Conservation (phyloP, 1,139 yeast species). For the Suhomyces yuchorum region DNA sequence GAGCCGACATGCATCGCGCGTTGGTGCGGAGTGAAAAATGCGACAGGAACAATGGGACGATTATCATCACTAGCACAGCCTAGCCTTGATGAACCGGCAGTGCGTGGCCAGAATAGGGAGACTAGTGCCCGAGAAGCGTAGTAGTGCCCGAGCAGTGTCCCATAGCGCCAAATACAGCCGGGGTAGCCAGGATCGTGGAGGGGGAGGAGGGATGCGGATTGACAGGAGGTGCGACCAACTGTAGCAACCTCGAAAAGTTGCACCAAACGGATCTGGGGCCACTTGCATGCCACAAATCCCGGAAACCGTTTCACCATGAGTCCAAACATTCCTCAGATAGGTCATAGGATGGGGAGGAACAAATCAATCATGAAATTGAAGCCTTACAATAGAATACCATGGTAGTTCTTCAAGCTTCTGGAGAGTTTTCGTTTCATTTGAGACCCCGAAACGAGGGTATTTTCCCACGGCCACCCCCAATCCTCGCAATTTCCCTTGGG, state of each 20-base stretch:
- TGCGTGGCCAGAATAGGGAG: neutral
- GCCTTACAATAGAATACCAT: neutral
- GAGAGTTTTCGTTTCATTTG: neutral
- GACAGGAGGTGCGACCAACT: too few relatives aligned
- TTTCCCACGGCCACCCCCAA: neutral
- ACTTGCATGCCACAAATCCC: too few relatives aligned
- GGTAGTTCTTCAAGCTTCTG: neutral
- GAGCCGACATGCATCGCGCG: neutral
- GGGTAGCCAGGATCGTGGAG: too few relatives aligned
- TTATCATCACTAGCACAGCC: neutral
- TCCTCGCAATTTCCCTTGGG: neutral
- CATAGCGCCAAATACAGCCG: too few relatives aligned
- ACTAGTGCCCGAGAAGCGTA: neutral
- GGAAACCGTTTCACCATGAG: too few relatives aligned
- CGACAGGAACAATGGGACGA: neutral
- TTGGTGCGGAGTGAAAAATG: neutral
- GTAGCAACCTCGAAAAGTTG: too few relatives aligned
- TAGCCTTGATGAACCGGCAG: neutral
- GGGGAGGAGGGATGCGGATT: too few relatives aligned
- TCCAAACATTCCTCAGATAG: too few relatives aligned
- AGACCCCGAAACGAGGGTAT: neutral
- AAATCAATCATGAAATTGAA: neutral
- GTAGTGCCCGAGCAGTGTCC: too few relatives aligned
- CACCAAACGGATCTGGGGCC: too few relatives aligned
- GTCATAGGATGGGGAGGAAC: neutral